Evolutionary conservation across 306 rosid species (phyloP), one percentile per base, ranked within the genome.

Genomic region (Lupinus albus): DNA sequence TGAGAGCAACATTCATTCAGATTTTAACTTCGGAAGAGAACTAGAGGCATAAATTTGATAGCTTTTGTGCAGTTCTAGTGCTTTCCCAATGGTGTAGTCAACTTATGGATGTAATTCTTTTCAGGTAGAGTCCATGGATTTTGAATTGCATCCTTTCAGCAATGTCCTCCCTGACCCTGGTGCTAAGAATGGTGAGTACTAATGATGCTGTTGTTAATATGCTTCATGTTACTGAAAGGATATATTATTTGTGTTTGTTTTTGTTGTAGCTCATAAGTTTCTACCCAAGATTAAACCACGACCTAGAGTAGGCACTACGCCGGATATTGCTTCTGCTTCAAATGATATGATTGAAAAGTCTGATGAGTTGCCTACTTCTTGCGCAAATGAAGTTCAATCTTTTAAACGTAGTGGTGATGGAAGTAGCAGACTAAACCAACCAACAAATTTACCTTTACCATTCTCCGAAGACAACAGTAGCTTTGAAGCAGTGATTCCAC

Each of bases 131-230:
- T 49, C 78, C 42, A 64, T 30, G 4, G 86, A 61, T 42, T 25
- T 69, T 20, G 88, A 79, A 49, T 67, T 78, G 67, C 84, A 83
- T 83, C 86, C 85, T 54, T 83, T 76, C 62, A 71, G 73, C 8
- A 39, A 74, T 8, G 16, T 74, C 74, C 81, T 86, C 32, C 77
- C 70, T 75, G 85, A 78, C 61, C 52, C 80, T 61, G 65, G 78
- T 11, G 11, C 76, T 28, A 63, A 61, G 67, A 80, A 67, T 49
- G 79, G 95, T 88, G 61, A 76, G 89, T 52, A 16, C 68, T 17
- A 39, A 18, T 70, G 16, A 21, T 63, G 58, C 33, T 33, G 20
- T 57, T 53, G 15, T 72, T 16, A 64, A 46, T 39, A 33, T 58
- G 2, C 70, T 38, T 32, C n/a, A 28, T 53, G 39, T 33, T 33